phyloP scores from a whole-genome alignment of 192 early-diverging fungal species.

The Cetraspora pellucida region DNA sequence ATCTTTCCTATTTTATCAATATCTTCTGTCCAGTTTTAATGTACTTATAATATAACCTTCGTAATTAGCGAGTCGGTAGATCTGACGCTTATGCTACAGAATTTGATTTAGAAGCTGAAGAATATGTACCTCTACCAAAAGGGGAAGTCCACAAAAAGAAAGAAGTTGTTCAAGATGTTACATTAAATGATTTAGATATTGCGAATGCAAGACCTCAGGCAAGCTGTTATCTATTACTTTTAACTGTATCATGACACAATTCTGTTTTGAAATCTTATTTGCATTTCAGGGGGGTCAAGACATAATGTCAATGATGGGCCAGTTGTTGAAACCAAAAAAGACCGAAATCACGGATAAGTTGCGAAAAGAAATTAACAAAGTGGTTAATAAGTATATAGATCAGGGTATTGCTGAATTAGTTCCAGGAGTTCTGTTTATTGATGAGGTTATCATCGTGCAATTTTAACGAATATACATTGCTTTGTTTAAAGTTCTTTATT shows the following conservation, averaged over 20 bases:
- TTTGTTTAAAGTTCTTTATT: not conserved
- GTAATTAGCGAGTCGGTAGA: conserved; percentile 81
- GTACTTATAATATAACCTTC: not conserved
- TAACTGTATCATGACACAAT: not conserved
- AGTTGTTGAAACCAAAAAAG: conserved; percentile 98
- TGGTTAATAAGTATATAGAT: conserved; percentile 98
- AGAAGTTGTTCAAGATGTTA: conserved; percentile 97
- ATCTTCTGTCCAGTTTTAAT: not conserved
- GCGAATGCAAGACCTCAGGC: conserved; percentile 93
- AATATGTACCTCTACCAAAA: conserved; percentile 97
- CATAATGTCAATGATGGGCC: conserved; percentile 98
- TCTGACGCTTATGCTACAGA: conserved; percentile 99
- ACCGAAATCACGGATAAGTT: conserved; percentile 99
- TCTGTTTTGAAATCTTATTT: not conserved
- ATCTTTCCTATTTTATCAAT: not conserved
- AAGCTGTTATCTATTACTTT: not conserved
- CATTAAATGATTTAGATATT: conserved; percentile 95
- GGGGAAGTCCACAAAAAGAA: conserved; percentile 99
- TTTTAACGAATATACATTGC: not conserved
- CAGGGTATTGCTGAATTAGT: conserved; percentile 97
- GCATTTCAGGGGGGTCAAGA: conserved; percentile 84
- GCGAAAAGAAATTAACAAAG: conserved; percentile 98
- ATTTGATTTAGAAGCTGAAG: conserved; percentile 97
- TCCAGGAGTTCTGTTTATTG: conserved; percentile 97
- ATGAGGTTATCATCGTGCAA: conserved; percentile 66